Evolutionary conservation across 306 rosid genomes (phyloP).

Genomic region (Elaeagnus macrophylla): DNA sequence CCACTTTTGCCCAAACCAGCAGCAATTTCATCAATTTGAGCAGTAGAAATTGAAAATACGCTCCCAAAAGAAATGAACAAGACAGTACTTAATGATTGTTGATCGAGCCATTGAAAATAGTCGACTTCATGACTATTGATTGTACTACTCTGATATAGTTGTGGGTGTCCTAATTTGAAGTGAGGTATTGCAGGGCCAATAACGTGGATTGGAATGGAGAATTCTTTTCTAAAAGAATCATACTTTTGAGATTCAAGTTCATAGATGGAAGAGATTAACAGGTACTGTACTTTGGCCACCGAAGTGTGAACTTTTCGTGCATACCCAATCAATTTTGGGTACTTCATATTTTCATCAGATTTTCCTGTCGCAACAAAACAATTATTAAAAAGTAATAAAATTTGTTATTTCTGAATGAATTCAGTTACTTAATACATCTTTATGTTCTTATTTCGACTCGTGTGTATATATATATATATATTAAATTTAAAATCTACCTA

Average conservation of each 20-base stretch:
- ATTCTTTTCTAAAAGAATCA: slow-evolving; percentile 21
- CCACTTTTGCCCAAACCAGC: slow-evolving; percentile 26
- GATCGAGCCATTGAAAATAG: slow-evolving; percentile 34
- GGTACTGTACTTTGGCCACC: slow-evolving; percentile 31
- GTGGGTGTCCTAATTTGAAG: not conserved
- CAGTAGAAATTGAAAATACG: slow-evolving; percentile 30
- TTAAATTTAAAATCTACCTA: too few species aligned
- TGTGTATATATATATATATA: too few species aligned
- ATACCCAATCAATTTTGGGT: not conserved
- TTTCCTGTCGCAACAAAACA: too few species aligned
- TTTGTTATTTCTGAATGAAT: too few species aligned
- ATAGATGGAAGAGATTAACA: slow-evolving; percentile 26
- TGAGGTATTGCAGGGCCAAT: slow-evolving; percentile 45
- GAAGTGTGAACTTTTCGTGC: slow-evolving; percentile 14
- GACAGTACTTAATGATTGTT: slow-evolving; percentile 35
- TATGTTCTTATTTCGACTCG: too few species aligned
- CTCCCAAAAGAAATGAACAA: slow-evolving; percentile 50
- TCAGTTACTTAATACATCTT: too few species aligned
- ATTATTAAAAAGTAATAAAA: too few species aligned
- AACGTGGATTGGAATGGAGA: slow-evolving; percentile 27
- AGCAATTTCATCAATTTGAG: slow-evolving; percentile 43
- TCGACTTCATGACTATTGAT: not conserved
- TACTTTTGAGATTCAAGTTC: slow-evolving; percentile 35
- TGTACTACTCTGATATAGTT: not conserved
- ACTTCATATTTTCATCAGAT: not conserved